Percentiles rank a stretch among this genome's conserved stretches.
Conservation (phyloP, 2,329 filamentous ascomycete genomes). For the Fusarium fracticaudum region DNA sequence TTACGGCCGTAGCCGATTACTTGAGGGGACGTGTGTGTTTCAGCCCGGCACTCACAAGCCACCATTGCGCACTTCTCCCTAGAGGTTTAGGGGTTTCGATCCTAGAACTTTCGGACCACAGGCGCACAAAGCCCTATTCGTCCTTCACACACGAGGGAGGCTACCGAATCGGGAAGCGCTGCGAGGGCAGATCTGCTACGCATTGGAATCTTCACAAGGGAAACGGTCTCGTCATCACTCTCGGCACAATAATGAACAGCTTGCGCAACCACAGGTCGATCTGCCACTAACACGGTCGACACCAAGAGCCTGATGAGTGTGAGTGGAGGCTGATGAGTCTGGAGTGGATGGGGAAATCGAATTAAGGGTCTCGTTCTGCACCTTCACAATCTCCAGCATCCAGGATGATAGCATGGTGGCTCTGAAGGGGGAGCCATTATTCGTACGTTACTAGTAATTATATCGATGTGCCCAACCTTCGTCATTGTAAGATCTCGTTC, state of each 20-base stretch:
- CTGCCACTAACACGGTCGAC: conserved; percentile 28
- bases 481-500: conserved; percentile 1
- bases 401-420: conserved; percentile 20
- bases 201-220: conserved; percentile 4
- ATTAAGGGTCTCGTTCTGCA: conserved; percentile 36
- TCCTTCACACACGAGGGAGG: conserved; percentile 20
- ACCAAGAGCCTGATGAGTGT: conserved; percentile 17
- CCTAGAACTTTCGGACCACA: background rate
- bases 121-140: conserved; percentile 13
- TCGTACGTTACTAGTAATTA: background rate
- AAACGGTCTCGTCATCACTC: conserved; percentile 15
- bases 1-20: conserved; percentile 10
- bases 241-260: conserved; percentile 11
- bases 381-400: conserved; percentile 34
- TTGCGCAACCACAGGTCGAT: conserved; percentile 34
- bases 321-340: conserved; percentile 29
- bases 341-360: conserved; percentile 34
- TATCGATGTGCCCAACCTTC: background rate
- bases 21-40: conserved; percentile 26
- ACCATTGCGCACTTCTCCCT: background rate
- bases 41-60: conserved; percentile 36
- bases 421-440: background rate
- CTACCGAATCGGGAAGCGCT: conserved; percentile 21
- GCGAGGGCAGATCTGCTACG: conserved; percentile 16
- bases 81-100: conserved; percentile 2